Evolutionary conservation across 2,329 filamentous ascomycete genomes (phyloP).

Genomic region (Pochonia chlamydosporia): DNA sequence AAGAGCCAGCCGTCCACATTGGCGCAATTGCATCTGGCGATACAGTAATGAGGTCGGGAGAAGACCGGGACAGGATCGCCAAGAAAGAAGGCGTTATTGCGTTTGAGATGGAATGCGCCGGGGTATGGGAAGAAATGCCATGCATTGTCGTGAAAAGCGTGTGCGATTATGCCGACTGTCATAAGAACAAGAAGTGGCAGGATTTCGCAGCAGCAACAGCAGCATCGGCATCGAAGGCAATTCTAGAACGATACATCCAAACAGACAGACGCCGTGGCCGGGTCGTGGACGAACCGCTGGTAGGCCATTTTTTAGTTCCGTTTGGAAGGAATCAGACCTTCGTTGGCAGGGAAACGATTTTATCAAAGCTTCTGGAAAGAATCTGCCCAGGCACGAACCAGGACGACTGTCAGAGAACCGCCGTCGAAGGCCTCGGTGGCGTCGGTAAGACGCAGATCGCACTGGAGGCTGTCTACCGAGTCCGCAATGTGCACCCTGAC

Average conservation of each 20-base stretch:
- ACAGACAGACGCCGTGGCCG: neutral
- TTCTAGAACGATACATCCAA: constrained; percentile 2
- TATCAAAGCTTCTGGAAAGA: neutral
- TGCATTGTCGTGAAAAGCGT: constrained; percentile 31
- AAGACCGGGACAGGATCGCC: constrained; percentile 28
- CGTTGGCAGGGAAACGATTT: neutral
- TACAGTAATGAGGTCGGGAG: constrained; percentile 30
- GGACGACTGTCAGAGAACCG: neutral
- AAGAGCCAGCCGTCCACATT: constrained; percentile 22
- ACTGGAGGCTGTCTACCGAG: constrained; percentile 17
- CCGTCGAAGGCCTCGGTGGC: too few species aligned
- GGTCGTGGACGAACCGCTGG: neutral
- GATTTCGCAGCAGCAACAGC: constrained; percentile 29
- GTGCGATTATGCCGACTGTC: constrained; percentile 34
- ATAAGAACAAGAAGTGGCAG: constrained; percentile 32
- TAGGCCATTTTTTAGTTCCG: neutral
- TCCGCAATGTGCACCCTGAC: constrained; percentile 17
- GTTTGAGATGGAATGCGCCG: constrained; percentile 31
- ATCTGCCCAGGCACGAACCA: neutral
- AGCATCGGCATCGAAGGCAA: constrained; percentile 16
- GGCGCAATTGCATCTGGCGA: constrained; percentile 33
- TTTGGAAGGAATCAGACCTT: neutral
- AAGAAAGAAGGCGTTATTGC: constrained; percentile 17
- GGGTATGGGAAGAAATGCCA: constrained; percentile 23
- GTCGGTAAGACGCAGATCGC: constrained; percentile 24